Percentiles rank a stretch among this genome's conserved stretches.
These are phyloP conservation scores for Calonectria pauciramosa DNA, from an alignment of 2,329 filamentous ascomycete species.

Conservation along the genomic window DNA sequence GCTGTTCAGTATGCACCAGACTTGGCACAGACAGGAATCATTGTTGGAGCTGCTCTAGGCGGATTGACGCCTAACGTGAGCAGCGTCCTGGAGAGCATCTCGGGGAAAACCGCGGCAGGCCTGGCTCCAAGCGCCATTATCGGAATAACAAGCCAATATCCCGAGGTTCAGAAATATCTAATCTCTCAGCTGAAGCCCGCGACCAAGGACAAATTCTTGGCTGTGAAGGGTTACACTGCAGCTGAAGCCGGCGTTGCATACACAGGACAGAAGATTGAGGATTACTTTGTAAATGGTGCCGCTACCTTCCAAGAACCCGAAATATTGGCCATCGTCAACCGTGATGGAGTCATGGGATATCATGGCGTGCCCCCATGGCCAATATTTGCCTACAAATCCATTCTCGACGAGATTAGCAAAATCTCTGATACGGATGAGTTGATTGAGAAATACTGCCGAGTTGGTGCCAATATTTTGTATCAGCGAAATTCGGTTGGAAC, in stretches of 20 bases:
- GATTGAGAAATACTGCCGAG: conserved; percentile 35
- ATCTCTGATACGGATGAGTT: conserved; percentile 35
- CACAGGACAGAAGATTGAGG: conserved; percentile 27
- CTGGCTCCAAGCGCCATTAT: conserved; percentile 38
- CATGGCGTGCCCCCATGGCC: conserved; percentile 42
- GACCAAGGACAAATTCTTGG: conserved; percentile 29
- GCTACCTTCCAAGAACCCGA: conserved; percentile 26
- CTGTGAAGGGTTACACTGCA: conserved; percentile 21
- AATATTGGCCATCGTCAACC: conserved; percentile 25
- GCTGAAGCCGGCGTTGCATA: conserved; percentile 29
- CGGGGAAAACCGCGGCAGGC: conserved; percentile 42
- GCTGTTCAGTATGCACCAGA: conserved; percentile 67
- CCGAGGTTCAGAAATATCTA: conserved; percentile 30
- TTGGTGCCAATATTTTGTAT: conserved; percentile 42
- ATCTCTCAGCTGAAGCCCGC: conserved; percentile 36
- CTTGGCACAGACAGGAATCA: conserved; percentile 48
- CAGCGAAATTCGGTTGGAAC: conserved; percentile 37
- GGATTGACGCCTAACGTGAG: conserved; percentile 59
- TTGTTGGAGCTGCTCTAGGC: conserved; percentile 64
- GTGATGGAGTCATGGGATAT: conserved; percentile 42
- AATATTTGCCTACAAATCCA: conserved; percentile 38
- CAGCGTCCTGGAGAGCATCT: conserved; percentile 51
- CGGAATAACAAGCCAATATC: conserved; percentile 40
- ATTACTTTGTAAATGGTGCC: conserved; percentile 32
- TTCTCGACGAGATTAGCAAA: conserved; percentile 38